Conservation (phyloP, 1,284 basidiomycete species). For the Tausonia pullulans region DNA sequence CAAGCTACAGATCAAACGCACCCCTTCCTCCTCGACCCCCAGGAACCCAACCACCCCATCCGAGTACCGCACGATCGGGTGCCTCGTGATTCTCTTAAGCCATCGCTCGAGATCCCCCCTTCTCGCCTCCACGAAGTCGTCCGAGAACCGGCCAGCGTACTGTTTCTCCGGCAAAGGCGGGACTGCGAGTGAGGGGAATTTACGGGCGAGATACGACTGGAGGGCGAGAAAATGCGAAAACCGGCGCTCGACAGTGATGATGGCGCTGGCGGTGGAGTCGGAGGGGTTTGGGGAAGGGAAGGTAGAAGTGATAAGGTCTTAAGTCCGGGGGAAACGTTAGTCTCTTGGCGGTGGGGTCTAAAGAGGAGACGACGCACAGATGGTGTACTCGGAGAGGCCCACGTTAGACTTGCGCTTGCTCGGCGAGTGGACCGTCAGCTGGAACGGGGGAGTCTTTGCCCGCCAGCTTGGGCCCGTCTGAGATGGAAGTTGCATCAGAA, state of each 20-base stretch:
- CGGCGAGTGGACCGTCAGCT: conserved; percentile 65
- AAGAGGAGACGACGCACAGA: conserved; percentile 33
- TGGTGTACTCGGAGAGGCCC: conserved; percentile 53
- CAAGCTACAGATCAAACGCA: conserved; percentile 31
- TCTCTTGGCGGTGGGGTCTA: neutral
- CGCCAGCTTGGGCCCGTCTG: conserved; percentile 49
- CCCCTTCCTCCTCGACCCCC: conserved; percentile 56
- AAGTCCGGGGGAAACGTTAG: neutral
- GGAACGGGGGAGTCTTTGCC: conserved; percentile 55
- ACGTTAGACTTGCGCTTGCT: conserved; percentile 54
- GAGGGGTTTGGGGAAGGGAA: conserved; percentile 37
- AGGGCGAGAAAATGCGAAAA: conserved; percentile 75
- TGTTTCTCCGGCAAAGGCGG: conserved; percentile 74
- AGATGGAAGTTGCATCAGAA: neutral
- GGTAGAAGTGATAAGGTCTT: conserved; percentile 56
- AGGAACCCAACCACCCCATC: conserved; percentile 74
- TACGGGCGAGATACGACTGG: conserved; percentile 52
- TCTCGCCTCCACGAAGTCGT: conserved; percentile 68
- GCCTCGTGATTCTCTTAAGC: conserved; percentile 55
- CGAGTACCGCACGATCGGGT: conserved; percentile 63
- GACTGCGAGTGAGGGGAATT: conserved; percentile 60
- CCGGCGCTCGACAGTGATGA: conserved; percentile 60
- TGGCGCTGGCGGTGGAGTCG: conserved; percentile 31
- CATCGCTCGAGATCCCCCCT: conserved; percentile 69
- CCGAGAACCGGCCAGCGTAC: conserved; percentile 63